A percentile compares a stretch with the other conserved stretches of the same genome.
These are phyloP conservation scores for Mucuna pruriens DNA, from an alignment of 306 rosid genomes.

Conservation along the genomic window DNA sequence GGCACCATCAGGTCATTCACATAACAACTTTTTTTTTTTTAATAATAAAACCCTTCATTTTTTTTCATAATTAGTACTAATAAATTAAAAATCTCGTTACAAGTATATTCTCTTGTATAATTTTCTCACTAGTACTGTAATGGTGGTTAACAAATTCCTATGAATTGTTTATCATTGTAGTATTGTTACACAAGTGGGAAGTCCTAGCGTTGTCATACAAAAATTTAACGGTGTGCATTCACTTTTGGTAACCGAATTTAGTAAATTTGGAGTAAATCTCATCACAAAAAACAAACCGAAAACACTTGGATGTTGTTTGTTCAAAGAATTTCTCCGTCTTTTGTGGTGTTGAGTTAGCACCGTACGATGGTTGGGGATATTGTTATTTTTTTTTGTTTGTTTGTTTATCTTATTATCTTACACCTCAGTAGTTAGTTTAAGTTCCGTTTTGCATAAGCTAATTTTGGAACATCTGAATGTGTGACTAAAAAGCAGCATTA, in stretches of 20 bases:
- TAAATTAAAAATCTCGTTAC: no score
- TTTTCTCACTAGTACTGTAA: no score
- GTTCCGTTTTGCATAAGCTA: slow-evolving; percentile 54
- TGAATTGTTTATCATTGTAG: no score
- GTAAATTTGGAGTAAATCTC: not conserved
- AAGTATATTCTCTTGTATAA: no score
- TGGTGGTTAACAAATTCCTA: no score
- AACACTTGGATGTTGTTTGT: not conserved
- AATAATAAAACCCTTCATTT: no score
- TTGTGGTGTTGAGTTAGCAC: slow-evolving; percentile 14
- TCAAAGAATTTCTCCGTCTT: slow-evolving; percentile 7
- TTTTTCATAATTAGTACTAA: no score
- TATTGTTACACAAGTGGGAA: not conserved
- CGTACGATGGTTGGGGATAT: not conserved
- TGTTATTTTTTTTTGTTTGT: not conserved
- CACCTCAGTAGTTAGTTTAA: slow-evolving; percentile 22
- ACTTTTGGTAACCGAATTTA: not conserved
- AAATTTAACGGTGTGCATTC: not conserved
- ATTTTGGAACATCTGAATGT: slow-evolving; percentile 48
- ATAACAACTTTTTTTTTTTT: no score
- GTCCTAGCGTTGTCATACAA: not conserved
- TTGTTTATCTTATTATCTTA: not conserved
- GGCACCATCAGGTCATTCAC: slow-evolving; percentile 47
- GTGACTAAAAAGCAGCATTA: slow-evolving; percentile 41
- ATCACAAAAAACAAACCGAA: not conserved